phyloP scores from a whole-genome alignment of 116 monocot species.

The Papilionanthe hybrid region DNA sequence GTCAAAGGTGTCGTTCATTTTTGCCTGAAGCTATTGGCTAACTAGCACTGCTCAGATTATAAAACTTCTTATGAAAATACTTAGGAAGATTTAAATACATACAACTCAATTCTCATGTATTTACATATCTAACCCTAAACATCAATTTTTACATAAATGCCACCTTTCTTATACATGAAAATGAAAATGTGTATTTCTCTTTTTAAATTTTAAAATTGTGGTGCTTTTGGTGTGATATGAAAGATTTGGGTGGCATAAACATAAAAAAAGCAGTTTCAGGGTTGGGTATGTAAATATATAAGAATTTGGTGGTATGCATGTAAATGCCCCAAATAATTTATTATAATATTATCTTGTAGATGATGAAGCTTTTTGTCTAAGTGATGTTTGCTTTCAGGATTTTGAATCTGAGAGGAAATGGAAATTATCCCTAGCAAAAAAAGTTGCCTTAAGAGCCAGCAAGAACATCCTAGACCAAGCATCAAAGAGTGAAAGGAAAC shows the following conservation, averaged over 20 bases:
- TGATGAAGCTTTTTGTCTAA: background rate
- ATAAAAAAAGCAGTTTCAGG: too few relatives aligned
- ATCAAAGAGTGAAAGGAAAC: conserved; percentile 79
- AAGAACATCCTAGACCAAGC: conserved; percentile 68
- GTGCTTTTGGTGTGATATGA: too few relatives aligned
- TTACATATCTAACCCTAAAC: too few relatives aligned
- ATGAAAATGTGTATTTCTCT: too few relatives aligned
- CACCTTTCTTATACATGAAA: too few relatives aligned
- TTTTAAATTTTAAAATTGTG: too few relatives aligned
- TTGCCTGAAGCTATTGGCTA: background rate
- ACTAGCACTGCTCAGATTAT: background rate
- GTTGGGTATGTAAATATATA: too few relatives aligned
- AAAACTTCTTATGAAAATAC: conserved; percentile 3
- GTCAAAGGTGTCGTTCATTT: conserved; percentile 54
- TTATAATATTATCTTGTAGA: conserved; percentile 7
- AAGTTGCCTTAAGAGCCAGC: conserved; percentile 73
- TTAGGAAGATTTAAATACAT: background rate
- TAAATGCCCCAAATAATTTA: background rate
- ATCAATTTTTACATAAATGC: too few relatives aligned
- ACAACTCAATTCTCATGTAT: too few relatives aligned
- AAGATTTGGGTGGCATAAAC: too few relatives aligned
- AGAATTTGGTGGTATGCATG: too few relatives aligned
- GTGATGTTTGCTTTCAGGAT: conserved; percentile 38
- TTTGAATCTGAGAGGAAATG: conserved; percentile 98
- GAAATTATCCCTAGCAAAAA: conserved; percentile 94